phyloP scores from a whole-genome alignment of 1,139 yeast genomes.

The Candida sanyaensis region DNA sequence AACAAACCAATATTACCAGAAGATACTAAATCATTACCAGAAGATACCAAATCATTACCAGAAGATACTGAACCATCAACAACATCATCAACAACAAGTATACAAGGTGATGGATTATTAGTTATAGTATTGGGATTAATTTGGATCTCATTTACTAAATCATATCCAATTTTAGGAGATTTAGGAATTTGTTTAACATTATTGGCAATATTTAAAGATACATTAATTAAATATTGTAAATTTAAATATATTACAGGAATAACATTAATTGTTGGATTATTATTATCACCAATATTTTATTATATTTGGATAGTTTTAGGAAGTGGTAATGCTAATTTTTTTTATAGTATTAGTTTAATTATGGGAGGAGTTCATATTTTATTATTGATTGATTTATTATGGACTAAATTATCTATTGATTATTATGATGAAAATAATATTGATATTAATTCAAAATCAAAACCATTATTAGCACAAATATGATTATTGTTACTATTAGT shows the following conservation, averaged over 20 bases:
- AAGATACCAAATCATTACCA: no score
- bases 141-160: slow-evolving; percentile 71
- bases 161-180: slow-evolving; percentile 91
- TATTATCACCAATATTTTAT: slow-evolving; percentile 84
- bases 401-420: slow-evolving; percentile 78
- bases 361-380: slow-evolving; percentile 74
- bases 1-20: no score
- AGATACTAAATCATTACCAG: background rate
- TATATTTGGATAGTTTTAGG: slow-evolving; percentile 94
- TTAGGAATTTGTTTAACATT: slow-evolving; percentile 67
- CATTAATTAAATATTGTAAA: slow-evolving; percentile 38
- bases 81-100: no score
- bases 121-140: slow-evolving; percentile 65
- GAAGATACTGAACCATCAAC: no score
- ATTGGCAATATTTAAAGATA: slow-evolving; percentile 54
- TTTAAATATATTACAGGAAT: slow-evolving; percentile 37
- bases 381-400: slow-evolving; percentile 71
- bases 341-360: slow-evolving; percentile 87
- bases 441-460: slow-evolving; percentile 16
- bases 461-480: slow-evolving; percentile 43
- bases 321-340: slow-evolving; percentile 94
- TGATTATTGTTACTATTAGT: slow-evolving; percentile 12
- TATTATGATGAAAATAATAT: slow-evolving; percentile 52
- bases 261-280: slow-evolving; percentile 37
- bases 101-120: slow-evolving; percentile 56